phyloP scores from a whole-genome alignment of 2,329 filamentous ascomycete genomes.

The Elsinoe perseae region DNA sequence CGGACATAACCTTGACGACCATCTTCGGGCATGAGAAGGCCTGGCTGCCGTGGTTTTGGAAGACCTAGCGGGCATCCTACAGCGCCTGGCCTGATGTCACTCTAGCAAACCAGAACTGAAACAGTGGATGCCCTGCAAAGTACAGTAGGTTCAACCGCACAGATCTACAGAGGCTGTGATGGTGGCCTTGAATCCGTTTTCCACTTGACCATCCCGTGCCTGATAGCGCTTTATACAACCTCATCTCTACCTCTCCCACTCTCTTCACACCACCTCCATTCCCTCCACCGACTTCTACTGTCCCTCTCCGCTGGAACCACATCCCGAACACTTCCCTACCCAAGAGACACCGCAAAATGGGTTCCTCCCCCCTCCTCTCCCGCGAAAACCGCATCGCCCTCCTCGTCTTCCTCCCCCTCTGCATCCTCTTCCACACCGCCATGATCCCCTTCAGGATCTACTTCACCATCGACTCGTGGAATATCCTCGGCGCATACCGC shows the following conservation, averaged over 20 bases:
- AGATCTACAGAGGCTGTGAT: not conserved
- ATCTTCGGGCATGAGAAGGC: no score
- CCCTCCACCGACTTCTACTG: not conserved
- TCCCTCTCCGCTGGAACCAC: not conserved
- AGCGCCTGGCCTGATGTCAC: not conserved
- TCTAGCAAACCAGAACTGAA: not conserved
- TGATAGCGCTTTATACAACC: not conserved
- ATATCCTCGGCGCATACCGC: not conserved
- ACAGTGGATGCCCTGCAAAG: not conserved
- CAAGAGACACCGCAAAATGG: not conserved
- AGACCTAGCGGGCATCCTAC: not conserved
- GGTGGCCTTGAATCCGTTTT: not conserved
- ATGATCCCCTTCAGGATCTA: not conserved
- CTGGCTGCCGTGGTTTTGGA: no score
- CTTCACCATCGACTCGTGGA: slow-evolving; percentile 4
- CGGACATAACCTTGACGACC: no score
- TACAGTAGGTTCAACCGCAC: not conserved
- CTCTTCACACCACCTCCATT: not conserved
- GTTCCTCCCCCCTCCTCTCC: not conserved
- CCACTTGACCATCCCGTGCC: not conserved
- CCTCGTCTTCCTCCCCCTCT: slow-evolving; percentile 6
- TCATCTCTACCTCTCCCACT: no score
- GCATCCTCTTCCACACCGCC: not conserved
- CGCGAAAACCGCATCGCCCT: not conserved
- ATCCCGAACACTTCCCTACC: not conserved